Conservation (phyloP, 352 stramenopile species). For the Phytophthora rubi region DNA sequence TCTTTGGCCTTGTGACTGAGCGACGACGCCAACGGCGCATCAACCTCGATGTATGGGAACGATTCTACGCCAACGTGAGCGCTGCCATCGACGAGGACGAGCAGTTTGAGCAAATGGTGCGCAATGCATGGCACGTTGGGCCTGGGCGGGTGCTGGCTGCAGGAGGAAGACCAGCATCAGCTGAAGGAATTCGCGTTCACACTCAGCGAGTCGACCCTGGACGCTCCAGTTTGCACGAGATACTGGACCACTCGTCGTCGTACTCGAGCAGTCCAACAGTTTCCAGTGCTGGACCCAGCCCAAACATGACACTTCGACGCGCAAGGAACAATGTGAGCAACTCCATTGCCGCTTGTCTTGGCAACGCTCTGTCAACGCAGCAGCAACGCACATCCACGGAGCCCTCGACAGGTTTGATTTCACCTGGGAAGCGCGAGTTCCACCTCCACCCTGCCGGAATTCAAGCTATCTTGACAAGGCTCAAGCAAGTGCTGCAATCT, state of each 20-base stretch:
- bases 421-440: slow-evolving; percentile 30
- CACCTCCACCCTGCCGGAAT: slow-evolving; percentile 54
- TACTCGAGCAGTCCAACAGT: slow-evolving; percentile 4
- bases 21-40: slow-evolving; percentile 60
- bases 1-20: slow-evolving; percentile 65
- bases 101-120: slow-evolving; percentile 94
- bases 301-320: slow-evolving; percentile 37
- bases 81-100: slow-evolving; percentile 91
- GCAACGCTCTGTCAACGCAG: slow-evolving; percentile 16
- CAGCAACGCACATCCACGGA: slow-evolving; percentile 9
- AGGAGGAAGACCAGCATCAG: not conserved
- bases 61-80: slow-evolving; percentile 92
- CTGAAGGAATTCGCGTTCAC: slow-evolving; percentile 27
- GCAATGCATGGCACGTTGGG: slow-evolving; percentile 81
- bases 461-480: slow-evolving; percentile 59
- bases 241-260: slow-evolving; percentile 61
- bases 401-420: slow-evolving; percentile 13
- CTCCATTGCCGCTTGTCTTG: slow-evolving; percentile 61
- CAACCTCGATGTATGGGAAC: slow-evolving; percentile 66
- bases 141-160: slow-evolving; percentile 14
- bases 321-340: slow-evolving; percentile 59
- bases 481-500: slow-evolving; percentile 58
- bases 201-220: slow-evolving; percentile 14
- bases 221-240: slow-evolving; percentile 56
- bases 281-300: slow-evolving; percentile 18